A percentile compares a stretch with the other conserved stretches of the same genome.
Conservation (phyloP, 2,329 filamentous ascomycete genomes). For the Ceratocystis alfenasii region DNA sequence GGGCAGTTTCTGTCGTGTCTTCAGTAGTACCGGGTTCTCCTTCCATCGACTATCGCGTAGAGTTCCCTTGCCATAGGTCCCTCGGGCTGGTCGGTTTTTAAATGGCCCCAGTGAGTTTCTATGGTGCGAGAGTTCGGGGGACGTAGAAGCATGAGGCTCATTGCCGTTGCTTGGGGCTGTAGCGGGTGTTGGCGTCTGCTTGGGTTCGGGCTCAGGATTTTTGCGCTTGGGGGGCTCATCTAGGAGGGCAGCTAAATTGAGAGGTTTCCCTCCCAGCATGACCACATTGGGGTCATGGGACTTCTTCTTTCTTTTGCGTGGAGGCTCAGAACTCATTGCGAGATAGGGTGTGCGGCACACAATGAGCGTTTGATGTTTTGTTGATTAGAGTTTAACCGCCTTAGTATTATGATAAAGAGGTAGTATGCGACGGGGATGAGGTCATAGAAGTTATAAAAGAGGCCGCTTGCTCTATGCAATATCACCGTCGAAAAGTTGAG, state of each 20-base stretch:
- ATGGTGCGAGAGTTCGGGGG: background rate
- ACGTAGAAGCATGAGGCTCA: background rate
- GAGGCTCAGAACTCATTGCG: constrained; percentile 23
- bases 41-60: constrained; percentile 17
- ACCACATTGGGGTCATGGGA: constrained; percentile 30
- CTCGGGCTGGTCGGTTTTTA: background rate
- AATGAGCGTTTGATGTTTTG: background rate
- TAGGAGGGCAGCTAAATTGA: constrained; percentile 41
- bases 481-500: background rate
- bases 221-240: constrained; percentile 27
- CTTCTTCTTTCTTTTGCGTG: constrained; percentile 33
- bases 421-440: background rate
- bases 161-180: background rate
- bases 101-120: background rate
- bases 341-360: background rate
- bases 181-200: constrained; percentile 30
- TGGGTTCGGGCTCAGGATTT: constrained; percentile 25
- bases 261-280: constrained; percentile 37
- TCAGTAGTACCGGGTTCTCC: constrained; percentile 31
- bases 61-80: background rate
- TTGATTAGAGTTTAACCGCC: background rate
- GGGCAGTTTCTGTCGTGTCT: constrained; percentile 56
- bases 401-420: background rate
- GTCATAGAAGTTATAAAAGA: background rate
- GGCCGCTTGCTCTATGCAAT: background rate